Conservation (phyloP, 2,329 filamentous ascomycete genomes). For the Fusarium siculi region DNA sequence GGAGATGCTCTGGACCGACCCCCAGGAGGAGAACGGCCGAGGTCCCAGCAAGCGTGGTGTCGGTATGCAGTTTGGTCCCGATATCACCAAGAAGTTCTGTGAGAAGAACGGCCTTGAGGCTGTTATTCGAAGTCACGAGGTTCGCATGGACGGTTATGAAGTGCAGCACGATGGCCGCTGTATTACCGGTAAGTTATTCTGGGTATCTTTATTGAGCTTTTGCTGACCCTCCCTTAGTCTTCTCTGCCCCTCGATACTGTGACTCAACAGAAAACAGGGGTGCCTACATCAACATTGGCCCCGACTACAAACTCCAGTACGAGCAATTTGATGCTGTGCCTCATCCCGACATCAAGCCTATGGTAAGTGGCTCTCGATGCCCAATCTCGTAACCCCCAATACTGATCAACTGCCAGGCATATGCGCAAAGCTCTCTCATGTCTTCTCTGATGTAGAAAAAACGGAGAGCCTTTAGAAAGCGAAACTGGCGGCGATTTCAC, state of each 20-base stretch:
- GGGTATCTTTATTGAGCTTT: not conserved
- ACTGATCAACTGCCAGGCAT: conserved; percentile 66
- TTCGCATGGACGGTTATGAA: conserved; percentile 99
- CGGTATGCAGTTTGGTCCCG: conserved; percentile 94
- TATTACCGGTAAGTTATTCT: conserved; percentile 77
- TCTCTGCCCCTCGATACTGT: conserved; percentile 97
- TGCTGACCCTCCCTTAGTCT: conserved; percentile 66
- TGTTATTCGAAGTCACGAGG: conserved; percentile 96
- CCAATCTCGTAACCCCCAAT: not conserved
- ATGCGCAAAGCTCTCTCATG: conserved; percentile 85
- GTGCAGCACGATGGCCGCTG: conserved; percentile 95
- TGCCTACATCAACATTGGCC: conserved; percentile 96
- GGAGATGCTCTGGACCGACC: conserved; percentile 99
- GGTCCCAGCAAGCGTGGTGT: conserved; percentile 97
- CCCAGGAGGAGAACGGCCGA: conserved; percentile 84
- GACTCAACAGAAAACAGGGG: conserved; percentile 98
- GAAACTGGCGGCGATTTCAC: conserved; percentile 28
- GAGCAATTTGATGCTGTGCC: conserved; percentile 96
- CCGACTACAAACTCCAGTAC: conserved; percentile 91
- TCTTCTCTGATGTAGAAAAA: conserved; percentile 74
- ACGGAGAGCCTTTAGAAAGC: conserved; percentile 17
- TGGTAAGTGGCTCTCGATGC: conserved; percentile 63
- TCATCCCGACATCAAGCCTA: conserved; percentile 94
- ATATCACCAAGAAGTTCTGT: conserved; percentile 96
- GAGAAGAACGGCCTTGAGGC: conserved; percentile 95